Evolutionary conservation across 148 eudicot species (phyloP), one percentile per base, ranked within the genome.

Genomic region (Vaccinium myrtillus): DNA sequence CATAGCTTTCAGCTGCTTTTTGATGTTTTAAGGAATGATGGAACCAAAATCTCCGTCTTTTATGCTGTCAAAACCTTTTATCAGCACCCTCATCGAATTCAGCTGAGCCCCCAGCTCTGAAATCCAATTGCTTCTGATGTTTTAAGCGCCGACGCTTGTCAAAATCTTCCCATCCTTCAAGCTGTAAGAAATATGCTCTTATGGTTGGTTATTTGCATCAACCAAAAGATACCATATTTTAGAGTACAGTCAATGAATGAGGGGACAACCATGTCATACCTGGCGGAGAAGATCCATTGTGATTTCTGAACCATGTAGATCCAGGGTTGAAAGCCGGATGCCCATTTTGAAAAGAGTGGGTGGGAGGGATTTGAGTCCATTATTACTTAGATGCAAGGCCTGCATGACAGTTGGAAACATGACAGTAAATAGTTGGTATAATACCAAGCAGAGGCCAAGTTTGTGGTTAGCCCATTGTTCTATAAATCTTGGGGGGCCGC

Each of bases 1-100:
- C 59, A 27, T 30, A 12, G 16, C 6, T 23, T 53, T 27, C 63
- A 25, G 81, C 54, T 14, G n/a, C n/a, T 2, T 78, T 78, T 56
- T 7, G 58, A 78, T 13, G 81, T 78, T 78, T 27, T 1, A 27
- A 6, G n/a, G 39, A 53, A 23, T 15, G 9, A 27, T 11, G 18
- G 25, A 39, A 46, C 19, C 25, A 46, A 8, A 75, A 56, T 36
- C 82, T 58, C 56, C 49, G 11, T 21, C 11, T 11, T 11, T 32
- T 8, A 51, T 2, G 7, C 51, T 4, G 6, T 91, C 92, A 79
- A 58, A 79, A 94, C 55, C 84, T 91, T 86, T 94, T 89, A 87
- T 97, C 99, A 82, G 99, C 99, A 80, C 99, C 99, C 91, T 97
- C 99, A 80, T 95, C 99, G 58, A 97, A 97, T 63, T 87, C 88